Evolutionary conservation across 257 asterid species (phyloP).

Genomic region (Paraleonurus japonicus): DNA sequence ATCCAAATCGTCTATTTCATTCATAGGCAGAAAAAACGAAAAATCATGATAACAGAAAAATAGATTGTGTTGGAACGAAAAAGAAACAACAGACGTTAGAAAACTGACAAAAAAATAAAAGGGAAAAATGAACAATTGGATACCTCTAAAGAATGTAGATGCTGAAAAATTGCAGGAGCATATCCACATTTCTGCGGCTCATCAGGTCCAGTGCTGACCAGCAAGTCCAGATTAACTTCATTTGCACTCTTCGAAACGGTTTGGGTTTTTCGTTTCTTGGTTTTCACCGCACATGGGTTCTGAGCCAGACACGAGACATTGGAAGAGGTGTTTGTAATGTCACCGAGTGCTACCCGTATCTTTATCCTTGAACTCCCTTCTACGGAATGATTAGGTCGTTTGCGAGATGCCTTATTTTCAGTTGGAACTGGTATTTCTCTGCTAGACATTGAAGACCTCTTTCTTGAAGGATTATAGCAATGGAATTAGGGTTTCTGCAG

Average conservation of each 20-base stretch:
- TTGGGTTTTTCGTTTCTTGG: constrained; percentile 23
- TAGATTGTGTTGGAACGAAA: not conserved
- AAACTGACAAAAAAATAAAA: not conserved
- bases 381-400: constrained; percentile 36
- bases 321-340: constrained; percentile 46
- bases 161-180: constrained; percentile 59
- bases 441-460: constrained; percentile 40
- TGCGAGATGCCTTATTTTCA: constrained; percentile 34
- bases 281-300: constrained; percentile 19
- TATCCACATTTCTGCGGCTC: constrained; percentile 34
- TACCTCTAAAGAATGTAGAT: constrained; percentile 81
- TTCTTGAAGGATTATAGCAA: not conserved
- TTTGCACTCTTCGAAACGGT: constrained; percentile 23
- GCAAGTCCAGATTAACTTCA: constrained; percentile 23
- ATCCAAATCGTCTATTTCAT: not conserved
- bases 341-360: constrained; percentile 70
- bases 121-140: not conserved
- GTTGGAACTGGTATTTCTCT: constrained; percentile 23
- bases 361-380: constrained; percentile 31
- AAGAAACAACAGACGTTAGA: not conserved
- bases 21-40: not conserved
- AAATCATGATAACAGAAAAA: not conserved
- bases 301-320: constrained; percentile 16
- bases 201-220: constrained; percentile 36
- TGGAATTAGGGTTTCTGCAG: constrained; percentile 29